Evolutionary conservation across 2,329 filamentous ascomycete genomes (phyloP), one percentile per base, ranked within the genome.

Genomic region (Sporothrix schenckii): DNA sequence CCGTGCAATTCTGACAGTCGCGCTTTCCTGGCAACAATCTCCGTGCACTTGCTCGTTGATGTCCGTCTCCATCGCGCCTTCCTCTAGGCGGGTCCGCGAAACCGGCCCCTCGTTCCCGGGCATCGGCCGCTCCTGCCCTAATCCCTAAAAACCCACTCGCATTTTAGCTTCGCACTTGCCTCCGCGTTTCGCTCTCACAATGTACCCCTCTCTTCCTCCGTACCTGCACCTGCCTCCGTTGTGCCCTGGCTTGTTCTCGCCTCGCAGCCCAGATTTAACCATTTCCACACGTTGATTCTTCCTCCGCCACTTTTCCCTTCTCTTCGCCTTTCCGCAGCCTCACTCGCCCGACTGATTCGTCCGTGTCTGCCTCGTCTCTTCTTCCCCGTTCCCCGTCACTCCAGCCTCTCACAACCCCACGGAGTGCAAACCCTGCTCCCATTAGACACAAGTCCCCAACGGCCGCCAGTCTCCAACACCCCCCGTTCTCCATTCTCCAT

Each of bases 231-330:
- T 21, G 13, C 50, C 21, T 54, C 52, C 27, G n/a, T 44, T 41
- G 21, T 10, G 30, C 30, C 54, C 27, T 58, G n/a, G n/a, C 30
- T 19, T 58, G 7, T 58, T 27, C 27, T 24, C 10, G 19, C 19
- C 53, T 30, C 56, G 41, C 56, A 30, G 16, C 66, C 34, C 50
- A 21, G 14, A 58, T 68, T 56, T 66, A n/a, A 52, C 50, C 39
- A 61, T 47, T 27, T 21, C n/a, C 4, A 21, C 39, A 39, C 1
- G 16, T 68, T 52, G 9, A 58, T 58, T 68, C 66, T 68, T 68
- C 52, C 66, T 58, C 14, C 21, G 21, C 56, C 56, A 60, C 56
- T 60, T 47, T 68, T 49, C 14, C 19, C 27, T 52, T 56, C 52
- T 47, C 50, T 27, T 30, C 27, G 13, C 39, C 21, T n/a, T 7